A percentile compares a stretch with the other conserved stretches of the same genome.
These are phyloP conservation scores for Boletus bicolor DNA, from an alignment of 768 basidiomycete species.

Conservation along the genomic window DNA sequence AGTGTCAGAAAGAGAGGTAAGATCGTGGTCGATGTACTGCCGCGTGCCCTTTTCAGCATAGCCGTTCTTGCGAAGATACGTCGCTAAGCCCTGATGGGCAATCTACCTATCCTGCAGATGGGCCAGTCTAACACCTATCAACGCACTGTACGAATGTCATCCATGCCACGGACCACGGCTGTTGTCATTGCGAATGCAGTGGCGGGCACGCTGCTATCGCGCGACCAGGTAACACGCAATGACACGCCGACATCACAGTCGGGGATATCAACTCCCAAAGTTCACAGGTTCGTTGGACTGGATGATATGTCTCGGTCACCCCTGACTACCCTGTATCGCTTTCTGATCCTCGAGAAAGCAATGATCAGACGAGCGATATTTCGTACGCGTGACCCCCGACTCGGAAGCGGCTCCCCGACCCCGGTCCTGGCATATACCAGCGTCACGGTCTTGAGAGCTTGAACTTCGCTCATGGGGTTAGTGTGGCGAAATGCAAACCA, in stretches of 20 bases:
- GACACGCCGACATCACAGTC: neutral
- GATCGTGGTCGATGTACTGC: neutral
- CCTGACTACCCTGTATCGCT: neutral
- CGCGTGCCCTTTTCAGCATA: neutral
- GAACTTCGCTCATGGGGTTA: neutral
- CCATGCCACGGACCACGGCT: no score
- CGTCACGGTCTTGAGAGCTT: neutral
- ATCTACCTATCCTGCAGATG: neutral
- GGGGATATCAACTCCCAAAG: neutral
- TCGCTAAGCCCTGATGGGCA: no score
- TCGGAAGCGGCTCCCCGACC: neutral
- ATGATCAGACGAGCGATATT: neutral
- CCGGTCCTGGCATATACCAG: neutral
- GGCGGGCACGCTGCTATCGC: no score
- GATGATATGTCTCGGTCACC: neutral
- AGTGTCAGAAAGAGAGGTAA: neutral
- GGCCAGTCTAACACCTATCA: neutral
- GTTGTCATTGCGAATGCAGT: neutral
- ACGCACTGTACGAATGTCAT: neutral
- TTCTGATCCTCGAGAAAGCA: neutral
- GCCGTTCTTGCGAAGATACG: neutral
- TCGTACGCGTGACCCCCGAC: neutral
- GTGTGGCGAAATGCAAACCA: neutral
- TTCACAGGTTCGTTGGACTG: neutral
- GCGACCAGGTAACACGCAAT: neutral